Evolutionary conservation across 192 early-diverging fungal species (phyloP), one percentile per base, ranked within the genome.

Genomic region (Gonapodya prolifera): DNA sequence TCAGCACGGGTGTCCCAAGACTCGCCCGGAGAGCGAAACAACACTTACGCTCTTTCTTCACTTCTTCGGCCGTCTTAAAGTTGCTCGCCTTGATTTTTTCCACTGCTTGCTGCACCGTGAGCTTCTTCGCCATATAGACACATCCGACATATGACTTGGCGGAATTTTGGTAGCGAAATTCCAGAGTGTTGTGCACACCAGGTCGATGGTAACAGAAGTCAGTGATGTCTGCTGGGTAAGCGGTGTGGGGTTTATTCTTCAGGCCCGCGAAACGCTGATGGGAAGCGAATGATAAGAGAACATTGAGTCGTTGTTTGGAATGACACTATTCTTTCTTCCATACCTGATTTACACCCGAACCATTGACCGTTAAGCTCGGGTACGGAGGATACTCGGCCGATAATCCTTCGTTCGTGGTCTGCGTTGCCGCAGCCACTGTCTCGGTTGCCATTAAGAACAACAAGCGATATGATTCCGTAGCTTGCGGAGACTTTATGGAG

Each of bases 181-280:
- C 86, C 33, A 89, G 69, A 17, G 80, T 82, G 79, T 89, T 86
- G 80, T 75, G 18, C 16, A 32, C 61, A 69, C 78, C 2, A 70
- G 70, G 0, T 2, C 80, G 75, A 29, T 81, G 17, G 34, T 79
- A 36, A 61, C 79, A 80, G 30, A 86, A 78, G 28, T 45, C 34
- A 0, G 89, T 88, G 23, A 90, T 80, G 76, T 90, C 86, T 17
- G 85, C 82, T 0, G 89, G 88, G 23, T 86, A 79, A 1, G 87
- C 85, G n/a, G 88, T 88, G 0, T 86, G 84, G 29, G 87, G 85
- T 70, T 83, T 85, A 35, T 87, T 87, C 73, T 88, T 88, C 69
- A 89, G 75, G 0, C 88, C 87, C 71, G 71, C 71, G 71, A 73
- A 73, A 8, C 71, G 71, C 71, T 61, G 8, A 8, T 16, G 23